Base-by-base conservation (phyloP, 345 rosid species). In the Eucalyptus urophylla region DNA sequence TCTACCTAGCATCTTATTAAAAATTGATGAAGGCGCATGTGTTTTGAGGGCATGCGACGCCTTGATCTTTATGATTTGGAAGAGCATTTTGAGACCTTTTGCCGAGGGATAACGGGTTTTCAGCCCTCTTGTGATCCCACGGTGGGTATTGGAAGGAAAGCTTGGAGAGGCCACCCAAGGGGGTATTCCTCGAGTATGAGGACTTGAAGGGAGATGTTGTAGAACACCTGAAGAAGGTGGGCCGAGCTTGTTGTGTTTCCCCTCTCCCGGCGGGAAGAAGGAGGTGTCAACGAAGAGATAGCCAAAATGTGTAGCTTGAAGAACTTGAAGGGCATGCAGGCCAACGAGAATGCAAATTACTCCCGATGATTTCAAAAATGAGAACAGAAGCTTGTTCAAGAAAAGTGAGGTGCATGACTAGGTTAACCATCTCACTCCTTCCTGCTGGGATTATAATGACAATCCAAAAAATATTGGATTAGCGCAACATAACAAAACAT, bases 271-370 rank as follows among this genome's bases (percentile, higher is more conserved):
- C 13, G 24, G 62, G 89, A 91, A 86, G 92, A 86, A 37, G 72
- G 49, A 25, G 89, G 92, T 21, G 50, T 85, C 12, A 62, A 87
- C n/a, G 80, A 89, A 44, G 89, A 88, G 24, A 69, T 50, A 80
- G 83, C 80, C 6, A 72, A 37, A 53, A 62, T 88, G 4, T 90
- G 91, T 43, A 90, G 92, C 83, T 90, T 87, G n/a, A 86, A 88
- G 49, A 90, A 80, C 47, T 50, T 90, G 88, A 92, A 90, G 86
- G 91, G 90, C 19, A 45, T 69, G 67, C 89, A 88, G 88, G 87
- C 88, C 80, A 90, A 89, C 88, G 62, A 90, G 56, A 53, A 53
- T 19, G 56, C 56, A 49, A 49, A 49, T 49, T 49, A 49, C 17
- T 49, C 7, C 51, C 17, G 17, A 49, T 49, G 51, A 49, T 49